These are phyloP conservation scores for Epichloe baconii DNA, from an alignment of 2,329 filamentous ascomycete species.

Conservation along the genomic window DNA sequence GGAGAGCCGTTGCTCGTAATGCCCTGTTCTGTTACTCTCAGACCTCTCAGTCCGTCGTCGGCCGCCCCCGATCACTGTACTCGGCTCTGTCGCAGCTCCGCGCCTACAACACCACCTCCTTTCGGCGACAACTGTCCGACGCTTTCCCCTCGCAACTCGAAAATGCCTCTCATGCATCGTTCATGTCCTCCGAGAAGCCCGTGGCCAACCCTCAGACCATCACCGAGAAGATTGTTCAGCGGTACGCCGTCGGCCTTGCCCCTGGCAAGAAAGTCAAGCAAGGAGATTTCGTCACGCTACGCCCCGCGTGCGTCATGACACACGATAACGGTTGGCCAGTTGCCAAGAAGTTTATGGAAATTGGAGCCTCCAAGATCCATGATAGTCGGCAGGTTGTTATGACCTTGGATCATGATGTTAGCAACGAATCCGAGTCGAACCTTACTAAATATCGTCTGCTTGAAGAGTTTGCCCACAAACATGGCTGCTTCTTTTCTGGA, in stretches of 20 bases:
- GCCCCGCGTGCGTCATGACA: slow-evolving; percentile 66
- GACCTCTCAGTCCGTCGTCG: not conserved
- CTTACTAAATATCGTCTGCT: slow-evolving; percentile 74
- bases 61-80: not conserved
- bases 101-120: not conserved
- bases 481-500: slow-evolving; percentile 61
- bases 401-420: slow-evolving; percentile 78
- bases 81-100: not conserved
- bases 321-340: slow-evolving; percentile 78
- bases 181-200: slow-evolving; percentile 31
- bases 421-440: slow-evolving; percentile 68
- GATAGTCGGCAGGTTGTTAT: slow-evolving; percentile 65
- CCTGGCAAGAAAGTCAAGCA: slow-evolving; percentile 60
- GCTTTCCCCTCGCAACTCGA: slow-evolving; percentile 54
- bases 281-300: slow-evolving; percentile 75
- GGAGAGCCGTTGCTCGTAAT: not conserved
- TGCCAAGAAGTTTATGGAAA: slow-evolving; percentile 61
- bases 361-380: slow-evolving; percentile 61
- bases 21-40: not conserved
- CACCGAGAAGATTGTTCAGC: slow-evolving; percentile 86
- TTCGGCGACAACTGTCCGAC: slow-evolving; percentile 13
- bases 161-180: slow-evolving; percentile 34
- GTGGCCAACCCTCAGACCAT: slow-evolving; percentile 24
- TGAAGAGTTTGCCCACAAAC: slow-evolving; percentile 64
- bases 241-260: slow-evolving; percentile 62